Percentiles rank a stretch among this genome's conserved stretches.
Conservation (phyloP, 1,284 basidiomycete genomes). For the Irpex sp. region DNA sequence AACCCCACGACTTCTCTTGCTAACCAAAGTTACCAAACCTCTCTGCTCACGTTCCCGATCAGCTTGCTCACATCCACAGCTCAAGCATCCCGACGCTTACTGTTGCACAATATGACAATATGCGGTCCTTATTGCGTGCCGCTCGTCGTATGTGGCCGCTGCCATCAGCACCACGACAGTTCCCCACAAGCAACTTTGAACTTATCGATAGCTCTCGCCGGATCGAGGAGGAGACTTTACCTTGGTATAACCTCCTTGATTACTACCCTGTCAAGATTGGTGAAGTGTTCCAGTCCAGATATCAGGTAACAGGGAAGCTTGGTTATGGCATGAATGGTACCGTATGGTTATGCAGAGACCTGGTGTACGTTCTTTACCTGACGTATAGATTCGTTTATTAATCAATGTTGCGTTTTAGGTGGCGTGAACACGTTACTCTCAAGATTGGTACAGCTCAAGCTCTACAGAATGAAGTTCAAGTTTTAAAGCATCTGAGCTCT, state of each 20-base stretch:
- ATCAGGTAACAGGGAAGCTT: slow-evolving; percentile 27
- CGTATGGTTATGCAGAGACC: slow-evolving; percentile 25
- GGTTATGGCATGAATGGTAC: slow-evolving; percentile 26
- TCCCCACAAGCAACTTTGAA: neutral
- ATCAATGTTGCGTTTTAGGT: neutral
- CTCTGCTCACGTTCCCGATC: too few relatives aligned
- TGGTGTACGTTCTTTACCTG: slow-evolving; percentile 14
- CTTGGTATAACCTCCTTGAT: neutral
- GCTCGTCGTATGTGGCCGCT: neutral
- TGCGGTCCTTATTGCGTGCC: neutral
- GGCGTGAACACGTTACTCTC: neutral
- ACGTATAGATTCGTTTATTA: neutral
- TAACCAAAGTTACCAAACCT: too few relatives aligned
- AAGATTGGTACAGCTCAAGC: neutral
- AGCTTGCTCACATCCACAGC: too few relatives aligned
- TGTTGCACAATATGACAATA: too few relatives aligned
- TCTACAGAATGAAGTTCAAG: neutral
- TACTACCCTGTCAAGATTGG: slow-evolving; percentile 14
- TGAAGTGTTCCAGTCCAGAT: slow-evolving; percentile 18
- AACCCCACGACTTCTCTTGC: too few relatives aligned
- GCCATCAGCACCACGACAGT: neutral
- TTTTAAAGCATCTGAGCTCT: neutral
- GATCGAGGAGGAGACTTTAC: slow-evolving; percentile 1
- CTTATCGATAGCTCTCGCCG: neutral
- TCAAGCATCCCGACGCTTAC: neutral